Percentiles rank a stretch among this genome's conserved stretches.
These are phyloP conservation scores for Nemania sp. DNA, from an alignment of 2,329 filamentous ascomycete genomes.

Conservation along the genomic window DNA sequence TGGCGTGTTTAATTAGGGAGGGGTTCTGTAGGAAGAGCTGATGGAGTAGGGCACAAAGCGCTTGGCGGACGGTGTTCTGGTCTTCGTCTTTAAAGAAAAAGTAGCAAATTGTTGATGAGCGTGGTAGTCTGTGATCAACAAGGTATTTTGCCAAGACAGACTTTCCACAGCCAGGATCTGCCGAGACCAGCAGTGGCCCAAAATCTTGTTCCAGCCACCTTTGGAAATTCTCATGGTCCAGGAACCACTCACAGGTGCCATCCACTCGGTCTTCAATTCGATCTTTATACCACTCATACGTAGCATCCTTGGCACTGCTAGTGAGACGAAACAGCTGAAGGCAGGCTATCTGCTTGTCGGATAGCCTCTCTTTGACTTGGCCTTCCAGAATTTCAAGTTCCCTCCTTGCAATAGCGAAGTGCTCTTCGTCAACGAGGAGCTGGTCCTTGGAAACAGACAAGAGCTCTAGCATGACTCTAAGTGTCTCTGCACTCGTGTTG, in stretches of 20 bases:
- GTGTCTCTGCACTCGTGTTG: neutral
- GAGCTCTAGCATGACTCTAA: constrained; percentile 6
- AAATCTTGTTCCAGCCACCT: constrained; percentile 29
- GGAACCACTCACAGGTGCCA: constrained; percentile 33
- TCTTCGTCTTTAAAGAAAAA: constrained; percentile 37
- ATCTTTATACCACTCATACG: constrained; percentile 37
- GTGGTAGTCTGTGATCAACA: constrained; percentile 22
- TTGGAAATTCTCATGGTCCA: constrained; percentile 26
- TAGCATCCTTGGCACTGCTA: constrained; percentile 14
- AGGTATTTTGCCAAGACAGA: constrained; percentile 37
- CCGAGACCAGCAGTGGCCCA: constrained; percentile 31
- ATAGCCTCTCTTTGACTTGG: constrained; percentile 16
- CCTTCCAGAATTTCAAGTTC: constrained; percentile 21
- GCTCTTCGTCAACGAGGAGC: constrained; percentile 7
- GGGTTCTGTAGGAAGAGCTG: constrained; percentile 29
- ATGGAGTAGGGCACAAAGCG: constrained; percentile 34
- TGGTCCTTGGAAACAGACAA: constrained; percentile 13
- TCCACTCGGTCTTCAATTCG: constrained; percentile 28
- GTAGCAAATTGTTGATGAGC: constrained; percentile 31
- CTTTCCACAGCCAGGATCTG: constrained; percentile 38
- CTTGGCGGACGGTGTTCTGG: constrained; percentile 30
- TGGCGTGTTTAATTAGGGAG: constrained; percentile 23
- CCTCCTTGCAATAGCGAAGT: constrained; percentile 1
- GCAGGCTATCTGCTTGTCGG: constrained; percentile 8
- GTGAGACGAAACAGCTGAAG: constrained; percentile 30